phyloP scores from a whole-genome alignment of 768 basidiomycete species.

The Trametes gibbosa region DNA sequence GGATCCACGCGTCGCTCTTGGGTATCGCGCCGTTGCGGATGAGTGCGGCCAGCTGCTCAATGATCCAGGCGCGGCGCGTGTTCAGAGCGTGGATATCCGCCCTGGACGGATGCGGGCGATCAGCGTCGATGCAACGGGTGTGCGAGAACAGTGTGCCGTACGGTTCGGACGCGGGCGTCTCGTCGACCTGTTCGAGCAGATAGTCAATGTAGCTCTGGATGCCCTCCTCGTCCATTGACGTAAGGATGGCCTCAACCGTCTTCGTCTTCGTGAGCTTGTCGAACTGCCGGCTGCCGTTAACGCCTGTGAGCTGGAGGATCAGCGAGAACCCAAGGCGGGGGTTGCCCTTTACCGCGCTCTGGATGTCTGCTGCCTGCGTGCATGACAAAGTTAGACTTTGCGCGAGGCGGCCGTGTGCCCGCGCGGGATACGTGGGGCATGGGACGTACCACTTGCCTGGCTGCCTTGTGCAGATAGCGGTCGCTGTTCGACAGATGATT shows the following conservation, averaged over 20 bases:
- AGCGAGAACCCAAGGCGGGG: conserved; percentile 82
- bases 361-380: conserved; percentile 69
- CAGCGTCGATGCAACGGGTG: conserved; percentile 11
- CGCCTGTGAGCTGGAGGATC: conserved; percentile 80
- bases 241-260: conserved; percentile 82
- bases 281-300: conserved; percentile 83
- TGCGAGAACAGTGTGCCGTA: conserved; percentile 8
- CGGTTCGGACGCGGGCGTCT: conserved; percentile 26
- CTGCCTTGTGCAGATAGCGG: conserved; percentile 86
- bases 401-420: background rate
- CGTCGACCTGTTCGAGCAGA: conserved; percentile 62
- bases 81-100: conserved; percentile 46
- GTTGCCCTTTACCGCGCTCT: conserved; percentile 67
- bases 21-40: conserved; percentile 78
- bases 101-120: conserved; percentile 31
- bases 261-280: conserved; percentile 92
- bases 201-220: conserved; percentile 76
- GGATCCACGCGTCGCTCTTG: conserved; percentile 77
- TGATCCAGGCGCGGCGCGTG: conserved; percentile 72
- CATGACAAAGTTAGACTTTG: conserved; percentile 2
- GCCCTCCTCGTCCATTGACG: conserved; percentile 68
- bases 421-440: background rate
- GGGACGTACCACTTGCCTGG: conserved; percentile 69
- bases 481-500: conserved; percentile 90
- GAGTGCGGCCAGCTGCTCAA: conserved; percentile 79